Evolutionary conservation across 2,329 filamentous ascomycete genomes (phyloP).

Genomic region (Dactylellina cionopaga): DNA sequence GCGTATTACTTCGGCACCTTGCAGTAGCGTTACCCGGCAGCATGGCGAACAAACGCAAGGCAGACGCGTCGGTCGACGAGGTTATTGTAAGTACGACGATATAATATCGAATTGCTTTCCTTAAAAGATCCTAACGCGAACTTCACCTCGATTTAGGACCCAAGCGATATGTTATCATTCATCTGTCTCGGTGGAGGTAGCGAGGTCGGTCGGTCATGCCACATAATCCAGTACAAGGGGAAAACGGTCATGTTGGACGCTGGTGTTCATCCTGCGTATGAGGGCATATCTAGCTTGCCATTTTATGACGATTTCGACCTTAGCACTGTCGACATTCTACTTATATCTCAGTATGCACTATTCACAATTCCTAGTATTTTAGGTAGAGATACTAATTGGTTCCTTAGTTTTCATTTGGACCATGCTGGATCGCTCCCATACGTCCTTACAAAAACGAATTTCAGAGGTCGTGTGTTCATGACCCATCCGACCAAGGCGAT

Average conservation of each 20-base stretch:
- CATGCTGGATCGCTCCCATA: conserved; percentile 99
- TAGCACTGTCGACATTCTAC: conserved; percentile 93
- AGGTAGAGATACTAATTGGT: conserved; percentile 42
- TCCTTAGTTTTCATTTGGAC: conserved; percentile 89
- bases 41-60: conserved; percentile 96
- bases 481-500: conserved; percentile 99
- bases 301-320: conserved; percentile 99
- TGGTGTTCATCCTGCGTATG: conserved; percentile 94
- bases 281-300: conserved; percentile 89
- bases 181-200: conserved; percentile 93
- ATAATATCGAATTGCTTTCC: not conserved
- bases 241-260: conserved; percentile 99
- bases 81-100: conserved; percentile 74
- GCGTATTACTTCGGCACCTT: not conserved
- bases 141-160: conserved; percentile 66
- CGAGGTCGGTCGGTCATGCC: conserved; percentile 95
- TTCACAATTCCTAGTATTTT: not conserved
- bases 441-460: conserved; percentile 97
- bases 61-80: conserved; percentile 69
- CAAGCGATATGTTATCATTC: conserved; percentile 93
- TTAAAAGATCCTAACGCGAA: conserved; percentile 7
- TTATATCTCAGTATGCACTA: conserved; percentile 85
- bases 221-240: conserved; percentile 98
- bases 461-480: conserved; percentile 97
- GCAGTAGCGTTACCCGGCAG: too few relatives aligned